Base-by-base conservation (phyloP, 1,139 yeast genomes). In the Debaryomyces fabryi region DNA sequence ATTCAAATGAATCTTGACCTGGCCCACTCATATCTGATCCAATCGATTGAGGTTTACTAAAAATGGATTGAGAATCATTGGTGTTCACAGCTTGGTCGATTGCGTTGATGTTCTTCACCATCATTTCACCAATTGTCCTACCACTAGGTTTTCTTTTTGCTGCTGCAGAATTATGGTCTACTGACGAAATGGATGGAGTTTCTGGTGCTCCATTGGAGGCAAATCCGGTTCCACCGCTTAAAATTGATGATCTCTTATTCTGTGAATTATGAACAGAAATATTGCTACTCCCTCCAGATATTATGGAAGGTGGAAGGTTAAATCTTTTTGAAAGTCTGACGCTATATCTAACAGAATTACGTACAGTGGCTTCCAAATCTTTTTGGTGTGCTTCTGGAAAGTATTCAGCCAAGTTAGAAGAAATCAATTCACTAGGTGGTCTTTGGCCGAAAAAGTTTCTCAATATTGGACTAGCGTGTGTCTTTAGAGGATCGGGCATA, bases 371-470 rank as follows among this genome's bases (percentile, higher is more conserved):
- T 55, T 88, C 88, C 52, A 93, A 76, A 49, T 86, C 88, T 43
- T 78, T 76, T 46, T 84, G 82, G 36, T 83, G 85, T 0, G 96
- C 86, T 45, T 86, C 87, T 0, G 99, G 99, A 74, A 93, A 93
- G 65, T 88, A 93, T 55, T 92, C 97, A 1, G 91, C 87, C 58
- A 93, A 73, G 62, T 93, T 91, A 10, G 93, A 85, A 1, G 97
- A 89, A 55, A 93, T 93, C 60, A 91, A 79, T 63, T 91, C 97
- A 54, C 95, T 86, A 2, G 97, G 93, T 10, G 99, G 99, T 59
- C 98, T 77, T 62, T 90, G 97, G 13, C 96, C 96, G 62, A 87
- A 86, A 54, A 89, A 81, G 52, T 79, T 79, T 54, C 80, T 78
- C 67, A 75, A 71, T 3, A 67, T 64, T 2, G 69, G 63, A 18